A percentile compares a stretch with the other conserved stretches of the same genome.
Evolutionary conservation across 495 filamentous ascomycete species (phyloP).

Genomic region (Penicilliopsis zonata): DNA sequence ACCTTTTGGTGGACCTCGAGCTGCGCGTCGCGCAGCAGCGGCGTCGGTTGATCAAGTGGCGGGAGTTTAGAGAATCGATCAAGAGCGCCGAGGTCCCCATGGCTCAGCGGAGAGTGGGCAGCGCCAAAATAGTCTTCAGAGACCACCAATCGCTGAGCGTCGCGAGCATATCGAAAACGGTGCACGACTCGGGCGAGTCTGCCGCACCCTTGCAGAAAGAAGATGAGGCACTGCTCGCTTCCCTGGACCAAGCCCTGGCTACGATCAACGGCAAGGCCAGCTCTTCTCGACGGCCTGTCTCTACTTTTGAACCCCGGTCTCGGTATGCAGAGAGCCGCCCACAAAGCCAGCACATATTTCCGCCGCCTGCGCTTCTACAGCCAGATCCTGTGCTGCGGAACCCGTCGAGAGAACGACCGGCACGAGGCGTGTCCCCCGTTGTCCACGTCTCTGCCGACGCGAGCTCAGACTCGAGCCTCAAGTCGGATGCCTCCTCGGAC

Average conservation of each 20-base stretch:
- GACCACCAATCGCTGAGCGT: slow-evolving; percentile 29
- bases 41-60: slow-evolving; percentile 56
- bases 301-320: slow-evolving; percentile 6
- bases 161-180: slow-evolving; percentile 28
- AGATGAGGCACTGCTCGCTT: slow-evolving; percentile 37
- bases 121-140: slow-evolving; percentile 14
- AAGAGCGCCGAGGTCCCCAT: slow-evolving; percentile 10
- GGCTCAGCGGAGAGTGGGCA: slow-evolving; percentile 3
- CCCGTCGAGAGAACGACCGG: background rate
- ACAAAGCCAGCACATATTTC: background rate
- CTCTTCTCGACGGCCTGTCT: slow-evolving; percentile 21
- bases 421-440: slow-evolving; percentile 4
- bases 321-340: slow-evolving; percentile 12
- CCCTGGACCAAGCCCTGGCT: slow-evolving; percentile 43
- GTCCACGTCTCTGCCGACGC: slow-evolving; percentile 10
- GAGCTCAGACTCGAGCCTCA: background rate
- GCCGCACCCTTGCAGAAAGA: slow-evolving; percentile 29
- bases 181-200: slow-evolving; percentile 26
- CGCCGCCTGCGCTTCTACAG: background rate
- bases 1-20: slow-evolving; percentile 49
- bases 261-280: slow-evolving; percentile 38
- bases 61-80: slow-evolving; percentile 44
- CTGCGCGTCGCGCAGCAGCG: slow-evolving; percentile 47
- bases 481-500: background rate
- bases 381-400: slow-evolving; percentile 1